Conservation (phyloP, 2,329 filamentous ascomycete species). For the Clonostachys chloroleuca region DNA sequence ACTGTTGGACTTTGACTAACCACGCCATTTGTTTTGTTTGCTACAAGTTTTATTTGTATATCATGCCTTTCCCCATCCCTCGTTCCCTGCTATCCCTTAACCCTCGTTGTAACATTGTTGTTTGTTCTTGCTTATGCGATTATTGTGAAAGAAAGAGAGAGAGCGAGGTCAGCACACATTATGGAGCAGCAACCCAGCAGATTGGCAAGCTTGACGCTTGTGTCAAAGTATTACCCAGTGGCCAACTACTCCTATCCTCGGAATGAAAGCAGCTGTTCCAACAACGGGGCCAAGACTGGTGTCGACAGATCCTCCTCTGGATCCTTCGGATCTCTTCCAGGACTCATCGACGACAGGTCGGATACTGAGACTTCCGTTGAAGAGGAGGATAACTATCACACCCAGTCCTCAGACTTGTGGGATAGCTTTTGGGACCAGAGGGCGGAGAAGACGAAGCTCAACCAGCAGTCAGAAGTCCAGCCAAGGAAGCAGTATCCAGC, state of each 20-base stretch:
- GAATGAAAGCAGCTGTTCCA: slow-evolving; percentile 10
- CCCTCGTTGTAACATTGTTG: too few relatives aligned
- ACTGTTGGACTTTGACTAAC: too few relatives aligned
- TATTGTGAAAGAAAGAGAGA: too few relatives aligned
- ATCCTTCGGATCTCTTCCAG: slow-evolving; percentile 40
- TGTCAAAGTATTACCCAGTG: slow-evolving; percentile 31
- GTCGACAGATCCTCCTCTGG: slow-evolving; percentile 35
- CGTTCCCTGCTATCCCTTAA: too few relatives aligned
- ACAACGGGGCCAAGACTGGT: slow-evolving; percentile 8
- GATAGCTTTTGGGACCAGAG: slow-evolving; percentile 40
- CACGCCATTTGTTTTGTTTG: too few relatives aligned
- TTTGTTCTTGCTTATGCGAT: too few relatives aligned
- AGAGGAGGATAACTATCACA: slow-evolving; percentile 44
- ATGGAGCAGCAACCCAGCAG: slow-evolving; percentile 29
- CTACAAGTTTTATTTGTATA: too few relatives aligned
- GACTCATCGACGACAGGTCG: slow-evolving; percentile 43
- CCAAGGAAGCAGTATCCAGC: neutral
- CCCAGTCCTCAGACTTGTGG: slow-evolving; percentile 41
- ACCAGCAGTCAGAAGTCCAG: neutral
- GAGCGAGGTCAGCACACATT: slow-evolving; percentile 1
- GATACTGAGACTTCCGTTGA: slow-evolving; percentile 47
- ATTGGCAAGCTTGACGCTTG: slow-evolving; percentile 29
- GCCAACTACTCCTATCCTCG: slow-evolving; percentile 35
- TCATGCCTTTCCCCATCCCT: too few relatives aligned
- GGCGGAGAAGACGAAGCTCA: slow-evolving; percentile 14